Percentiles rank a stretch among this genome's conserved stretches.
These are phyloP conservation scores for Saccharata proteae DNA, from an alignment of 2,329 filamentous ascomycete species.

Conservation along the genomic window DNA sequence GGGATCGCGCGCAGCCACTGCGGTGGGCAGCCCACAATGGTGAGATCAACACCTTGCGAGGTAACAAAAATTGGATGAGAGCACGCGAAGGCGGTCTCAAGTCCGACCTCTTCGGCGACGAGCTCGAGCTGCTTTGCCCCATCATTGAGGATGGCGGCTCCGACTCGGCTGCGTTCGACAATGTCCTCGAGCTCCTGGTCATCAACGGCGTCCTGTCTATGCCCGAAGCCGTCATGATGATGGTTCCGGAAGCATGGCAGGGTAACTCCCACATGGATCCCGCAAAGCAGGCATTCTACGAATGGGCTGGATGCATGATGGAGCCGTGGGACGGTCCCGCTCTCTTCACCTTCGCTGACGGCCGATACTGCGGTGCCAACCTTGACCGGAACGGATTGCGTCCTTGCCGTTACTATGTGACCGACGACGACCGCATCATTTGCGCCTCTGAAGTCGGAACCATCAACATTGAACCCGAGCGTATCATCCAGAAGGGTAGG, in stretches of 20 bases:
- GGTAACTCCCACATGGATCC: constrained; percentile 86
- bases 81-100: constrained; percentile 91
- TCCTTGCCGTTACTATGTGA: constrained; percentile 93
- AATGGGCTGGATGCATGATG: constrained; percentile 98
- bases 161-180: constrained; percentile 94
- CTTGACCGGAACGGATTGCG: constrained; percentile 90
- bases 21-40: constrained; percentile 97
- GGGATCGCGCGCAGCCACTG: constrained; percentile 92
- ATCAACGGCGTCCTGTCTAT: constrained; percentile 94
- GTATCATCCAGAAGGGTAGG: constrained; percentile 82
- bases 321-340: constrained; percentile 97
- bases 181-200: constrained; percentile 82
- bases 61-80: constrained; percentile 99
- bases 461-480: constrained; percentile 81
- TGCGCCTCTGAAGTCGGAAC: constrained; percentile 95
- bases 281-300: constrained; percentile 92
- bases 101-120: constrained; percentile 83
- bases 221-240: constrained; percentile 94
- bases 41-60: constrained; percentile 94
- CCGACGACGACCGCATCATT: constrained; percentile 92
- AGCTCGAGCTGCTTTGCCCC: constrained; percentile 81
- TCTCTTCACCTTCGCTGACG: constrained; percentile 93
- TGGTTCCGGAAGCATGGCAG: constrained; percentile 98
- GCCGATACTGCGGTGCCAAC: constrained; percentile 92
- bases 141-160: constrained; percentile 95